These are phyloP conservation scores for Uronychia binucleata DNA, from an alignment of 73 alveolate genomes.

Conservation along the genomic window DNA sequence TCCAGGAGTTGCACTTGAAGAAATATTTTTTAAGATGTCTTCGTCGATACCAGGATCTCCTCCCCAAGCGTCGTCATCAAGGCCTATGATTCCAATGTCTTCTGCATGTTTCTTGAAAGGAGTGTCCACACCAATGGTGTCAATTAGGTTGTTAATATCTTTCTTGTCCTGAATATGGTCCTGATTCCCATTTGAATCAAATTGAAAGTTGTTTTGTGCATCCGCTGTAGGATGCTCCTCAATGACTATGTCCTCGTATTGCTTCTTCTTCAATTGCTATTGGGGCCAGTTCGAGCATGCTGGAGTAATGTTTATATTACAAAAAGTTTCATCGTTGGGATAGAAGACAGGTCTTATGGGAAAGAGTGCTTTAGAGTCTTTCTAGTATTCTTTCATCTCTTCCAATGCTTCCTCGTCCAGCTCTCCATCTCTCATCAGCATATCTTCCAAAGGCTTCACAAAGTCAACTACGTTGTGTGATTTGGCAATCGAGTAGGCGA, in stretches of 20 bases:
- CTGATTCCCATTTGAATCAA: not conserved
- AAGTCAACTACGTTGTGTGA: constrained; percentile 66
- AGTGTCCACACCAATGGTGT: not conserved
- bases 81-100: not conserved
- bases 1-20: not conserved
- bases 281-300: constrained; percentile 10
- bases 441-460: constrained; percentile 45
- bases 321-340: not conserved
- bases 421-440: constrained; percentile 17
- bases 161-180: not conserved
- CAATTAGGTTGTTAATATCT: not conserved
- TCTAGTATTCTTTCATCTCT: constrained; percentile 11
- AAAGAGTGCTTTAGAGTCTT: constrained; percentile 28
- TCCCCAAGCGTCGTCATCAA: constrained; percentile 42
- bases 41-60: constrained; percentile 35
- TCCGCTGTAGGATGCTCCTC: not conserved
- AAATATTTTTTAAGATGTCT: constrained; percentile 1
- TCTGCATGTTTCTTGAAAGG: not conserved
- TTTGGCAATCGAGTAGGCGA: constrained; percentile 80
- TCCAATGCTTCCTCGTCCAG: constrained; percentile 14
- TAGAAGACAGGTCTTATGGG: constrained; percentile 36
- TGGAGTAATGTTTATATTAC: not conserved
- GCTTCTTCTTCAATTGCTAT: not conserved
- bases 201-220: not conserved
- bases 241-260: not conserved